Conservation (phyloP, 1,284 basidiomycete species). For the Phylloboletellus chloephorus region DNA sequence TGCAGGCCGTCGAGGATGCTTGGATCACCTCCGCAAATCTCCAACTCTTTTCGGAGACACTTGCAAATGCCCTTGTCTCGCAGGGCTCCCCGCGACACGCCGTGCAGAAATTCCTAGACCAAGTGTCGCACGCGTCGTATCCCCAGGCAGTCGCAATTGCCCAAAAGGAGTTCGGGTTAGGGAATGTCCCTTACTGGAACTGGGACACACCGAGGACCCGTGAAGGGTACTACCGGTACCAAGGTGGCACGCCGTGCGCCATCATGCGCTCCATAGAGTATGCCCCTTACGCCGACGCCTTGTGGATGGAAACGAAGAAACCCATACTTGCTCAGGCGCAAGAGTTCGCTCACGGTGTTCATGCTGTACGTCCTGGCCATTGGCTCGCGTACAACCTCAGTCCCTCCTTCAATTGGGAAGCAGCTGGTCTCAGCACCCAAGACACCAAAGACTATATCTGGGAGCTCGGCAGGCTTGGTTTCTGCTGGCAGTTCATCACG, state of each 20-base stretch:
- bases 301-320: constrained; percentile 99
- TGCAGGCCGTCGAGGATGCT: constrained; percentile 85
- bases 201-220: constrained; percentile 94
- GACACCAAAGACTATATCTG: constrained; percentile 93
- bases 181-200: constrained; percentile 75
- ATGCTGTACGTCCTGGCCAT: constrained; percentile 73
- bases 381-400: constrained; percentile 95
- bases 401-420: constrained; percentile 91
- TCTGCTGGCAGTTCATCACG: constrained; percentile 98
- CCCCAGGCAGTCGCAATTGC: constrained; percentile 71
- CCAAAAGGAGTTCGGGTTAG: constrained; percentile 74
- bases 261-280: constrained; percentile 91
- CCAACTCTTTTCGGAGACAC: constrained; percentile 71
- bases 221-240: constrained; percentile 96
- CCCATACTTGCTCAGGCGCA: constrained; percentile 92
- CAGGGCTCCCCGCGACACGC: constrained; percentile 48
- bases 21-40: constrained; percentile 80
- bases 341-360: constrained; percentile 89
- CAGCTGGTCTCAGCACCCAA: constrained; percentile 78
- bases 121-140: constrained; percentile 65
- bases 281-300: constrained; percentile 86
- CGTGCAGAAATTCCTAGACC: constrained; percentile 56
- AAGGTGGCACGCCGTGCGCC: constrained; percentile 93
- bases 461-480: constrained; percentile 89
- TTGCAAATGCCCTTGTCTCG: constrained; percentile 67